Evolutionary conservation across 2,329 filamentous ascomycete genomes (phyloP), one percentile per base, ranked within the genome.

Genomic region (Fusarium sp.): DNA sequence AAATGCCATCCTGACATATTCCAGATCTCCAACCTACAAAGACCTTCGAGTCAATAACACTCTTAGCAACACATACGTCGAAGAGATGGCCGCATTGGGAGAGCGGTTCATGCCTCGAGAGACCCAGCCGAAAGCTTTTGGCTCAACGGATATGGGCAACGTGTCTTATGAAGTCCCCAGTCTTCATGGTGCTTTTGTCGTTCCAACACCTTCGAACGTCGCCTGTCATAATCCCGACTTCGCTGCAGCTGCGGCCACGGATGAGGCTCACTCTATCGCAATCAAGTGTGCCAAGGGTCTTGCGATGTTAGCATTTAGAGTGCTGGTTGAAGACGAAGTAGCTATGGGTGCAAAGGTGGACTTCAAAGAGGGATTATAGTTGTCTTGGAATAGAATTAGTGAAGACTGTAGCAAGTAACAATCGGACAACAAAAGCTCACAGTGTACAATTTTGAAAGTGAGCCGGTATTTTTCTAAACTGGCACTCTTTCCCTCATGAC

Each of bases 81-180:
- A 39, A 8, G 47, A 51, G 8, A 51, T 51, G 47, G 34, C 34
- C 28, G 5, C 11, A 6, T 17, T 51, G 5, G 47, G 47, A 7
- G 47, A 51, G 5, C 2, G 14, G 10, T 51, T 51, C 6, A 34
- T 51, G 14, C 47, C 47, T 31, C 28, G 28, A 31, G 28, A 31
- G 11, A 51, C 28, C 4, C 28, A 24, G 34, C 47, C 10, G 31
- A 51, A 51, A 14, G 34, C 47, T 40, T 19, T 51, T 24, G 14
- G 34, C 34, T 40, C 34, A 21, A 51, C 34, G 4, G 47, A 51
- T 39, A 51, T 51, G 34, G 34, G 47, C 9, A 51, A 51, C 7
- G 34, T 51, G 3, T 51, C 34, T 7, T 36, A 51, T 21, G 47
- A 39, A 21, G 22, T 51, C 9, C 47, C 47, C 6, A 39, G 34